Percentiles rank a stretch among this genome's conserved stretches.
These are phyloP conservation scores for Pyrenochaeta sp. DNA, from an alignment of 2,329 filamentous ascomycete genomes.

Conservation along the genomic window DNA sequence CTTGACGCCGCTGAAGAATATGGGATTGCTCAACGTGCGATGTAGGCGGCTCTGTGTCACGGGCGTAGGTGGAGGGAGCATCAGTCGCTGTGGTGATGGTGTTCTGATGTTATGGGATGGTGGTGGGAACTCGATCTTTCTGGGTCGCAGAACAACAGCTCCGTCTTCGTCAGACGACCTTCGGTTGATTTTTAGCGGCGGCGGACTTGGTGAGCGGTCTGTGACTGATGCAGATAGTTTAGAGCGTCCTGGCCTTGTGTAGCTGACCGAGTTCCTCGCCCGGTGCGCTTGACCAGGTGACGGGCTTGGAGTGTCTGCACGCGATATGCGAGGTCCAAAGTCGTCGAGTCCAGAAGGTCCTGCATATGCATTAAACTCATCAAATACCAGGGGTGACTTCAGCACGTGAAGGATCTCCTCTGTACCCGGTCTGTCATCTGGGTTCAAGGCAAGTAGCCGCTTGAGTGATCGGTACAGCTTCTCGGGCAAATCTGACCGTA, in stretches of 20 bases:
- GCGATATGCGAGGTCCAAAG: slow-evolving; percentile 51
- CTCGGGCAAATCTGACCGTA: slow-evolving; percentile 82
- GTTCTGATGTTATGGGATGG: slow-evolving; percentile 23
- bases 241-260: slow-evolving; percentile 39
- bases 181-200: slow-evolving; percentile 22
- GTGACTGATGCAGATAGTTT: slow-evolving; percentile 43
- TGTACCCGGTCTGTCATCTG: slow-evolving; percentile 79
- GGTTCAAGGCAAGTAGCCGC: slow-evolving; percentile 78
- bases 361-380: slow-evolving; percentile 54
- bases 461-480: slow-evolving; percentile 87
- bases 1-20: slow-evolving; percentile 53
- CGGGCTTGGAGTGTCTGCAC: slow-evolving; percentile 53
- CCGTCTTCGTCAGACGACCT: slow-evolving; percentile 35
- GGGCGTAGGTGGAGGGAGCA: slow-evolving; percentile 44
- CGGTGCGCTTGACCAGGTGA: slow-evolving; percentile 31
- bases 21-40: slow-evolving; percentile 38
- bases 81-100: slow-evolving; percentile 34
- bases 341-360: slow-evolving; percentile 42
- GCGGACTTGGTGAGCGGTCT: slow-evolving; percentile 46
- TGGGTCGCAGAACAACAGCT: slow-evolving; percentile 38
- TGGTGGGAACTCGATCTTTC: slow-evolving; percentile 36
- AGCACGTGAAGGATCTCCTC: slow-evolving; percentile 84
- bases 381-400: slow-evolving; percentile 66
- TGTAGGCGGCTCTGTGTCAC: slow-evolving; percentile 9
- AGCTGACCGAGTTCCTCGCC: slow-evolving; percentile 34